Evolutionary conservation across 768 basidiomycete genomes (phyloP), one percentile per base, ranked within the genome.

Genomic region (Cantharellus anzutake): DNA sequence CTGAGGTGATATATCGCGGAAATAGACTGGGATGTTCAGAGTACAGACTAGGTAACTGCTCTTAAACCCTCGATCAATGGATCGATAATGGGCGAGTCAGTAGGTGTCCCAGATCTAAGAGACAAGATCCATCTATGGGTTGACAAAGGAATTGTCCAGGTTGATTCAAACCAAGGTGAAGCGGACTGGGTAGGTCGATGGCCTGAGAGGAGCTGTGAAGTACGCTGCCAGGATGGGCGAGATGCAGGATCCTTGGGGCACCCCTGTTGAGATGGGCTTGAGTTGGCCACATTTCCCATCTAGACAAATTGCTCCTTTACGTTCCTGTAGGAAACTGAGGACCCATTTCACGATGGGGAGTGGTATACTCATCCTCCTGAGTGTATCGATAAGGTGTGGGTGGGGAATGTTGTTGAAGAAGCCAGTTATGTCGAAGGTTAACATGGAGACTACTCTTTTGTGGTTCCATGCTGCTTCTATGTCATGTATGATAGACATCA

Each of bases 401-500:
- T 58, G 38, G 5, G 42, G n/a, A 37, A 55, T 55, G 52, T 7
- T 7, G 52, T 55, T 37, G 35, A 55, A 55, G 52, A 55, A 55
- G 7, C 52, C 52, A 7, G 35, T 7, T 11, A 55, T 55, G 35
- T 55, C 52, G 52, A 55, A 55, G 7, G 52, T 55, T 11, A 55
- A 7, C 7, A 37, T 37, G 52, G 52, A 55, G 11, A 37, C 7
- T 7, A 5, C 35, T 7, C 16, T 16, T 34, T 40, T 41, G 29
- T 61, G 41, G 61, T 59, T 59, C 59, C 59, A 61, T 3, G 61
- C 61, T 35, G 59, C 20, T 38, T 61, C 42, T 14, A 65, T 57
- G 56, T 67, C 67, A 50, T 67, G 63, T 3, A 62, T 59, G 41
- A 66, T 52, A 4, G 64, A 51, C 4, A 67, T 61, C 20, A 60